These are phyloP conservation scores for Cerrena zonata DNA, from an alignment of 1,284 basidiomycete genomes.

Conservation along the genomic window DNA sequence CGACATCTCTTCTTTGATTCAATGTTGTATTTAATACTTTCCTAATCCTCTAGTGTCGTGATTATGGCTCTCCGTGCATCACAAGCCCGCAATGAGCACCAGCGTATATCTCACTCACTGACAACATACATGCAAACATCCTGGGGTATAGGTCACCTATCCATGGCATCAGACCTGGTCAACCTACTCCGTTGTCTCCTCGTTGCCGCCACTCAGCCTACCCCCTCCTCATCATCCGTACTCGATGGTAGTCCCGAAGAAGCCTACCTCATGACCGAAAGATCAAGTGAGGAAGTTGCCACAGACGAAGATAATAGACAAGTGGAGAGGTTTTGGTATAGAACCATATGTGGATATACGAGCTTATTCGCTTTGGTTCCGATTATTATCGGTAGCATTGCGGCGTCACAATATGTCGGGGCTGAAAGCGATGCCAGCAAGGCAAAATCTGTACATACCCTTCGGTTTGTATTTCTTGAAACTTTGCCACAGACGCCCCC, in stretches of 20 bases:
- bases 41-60: constrained; percentile 17
- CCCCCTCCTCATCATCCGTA: too few species aligned
- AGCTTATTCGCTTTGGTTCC: constrained; percentile 19
- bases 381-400: constrained; percentile 22
- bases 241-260: not conserved
- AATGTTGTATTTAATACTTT: too few species aligned
- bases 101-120: constrained; percentile 19
- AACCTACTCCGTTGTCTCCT: constrained; percentile 27
- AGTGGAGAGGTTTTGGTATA: constrained; percentile 24
- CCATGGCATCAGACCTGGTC: constrained; percentile 23
- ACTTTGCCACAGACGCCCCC: too few species aligned
- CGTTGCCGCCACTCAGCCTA: constrained; percentile 23
- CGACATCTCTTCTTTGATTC: too few species aligned
- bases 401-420: constrained; percentile 21
- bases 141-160: constrained; percentile 26
- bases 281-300: constrained; percentile 5
- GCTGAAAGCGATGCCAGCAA: constrained; percentile 8
- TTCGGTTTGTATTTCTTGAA: constrained; percentile 19
- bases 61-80: constrained; percentile 27
- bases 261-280: not conserved
- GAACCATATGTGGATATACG: constrained; percentile 21
- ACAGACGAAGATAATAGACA: constrained; percentile 19
- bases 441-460: constrained; percentile 10
- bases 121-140: constrained; percentile 29
- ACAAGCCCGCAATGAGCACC: constrained; percentile 19